These are phyloP conservation scores for Microdochium bolleyi DNA, from an alignment of 2,329 filamentous ascomycete species.

Conservation along the genomic window DNA sequence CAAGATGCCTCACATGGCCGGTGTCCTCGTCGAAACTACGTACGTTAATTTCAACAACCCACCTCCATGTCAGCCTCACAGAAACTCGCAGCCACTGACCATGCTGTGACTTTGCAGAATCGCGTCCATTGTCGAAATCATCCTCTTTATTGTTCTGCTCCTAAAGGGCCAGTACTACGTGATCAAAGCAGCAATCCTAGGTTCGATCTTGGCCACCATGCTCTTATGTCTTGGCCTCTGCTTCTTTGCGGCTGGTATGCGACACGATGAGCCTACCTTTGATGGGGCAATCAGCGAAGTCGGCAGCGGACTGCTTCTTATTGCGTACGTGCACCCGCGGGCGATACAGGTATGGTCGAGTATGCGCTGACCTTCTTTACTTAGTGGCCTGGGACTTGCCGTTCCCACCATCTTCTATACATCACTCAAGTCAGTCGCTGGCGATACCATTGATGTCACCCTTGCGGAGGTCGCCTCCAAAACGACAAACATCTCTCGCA, in stretches of 20 bases:
- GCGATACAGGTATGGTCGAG: background rate
- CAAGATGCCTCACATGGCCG: slow-evolving; percentile 68
- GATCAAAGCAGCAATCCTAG: slow-evolving; percentile 75
- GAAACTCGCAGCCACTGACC: slow-evolving; percentile 9
- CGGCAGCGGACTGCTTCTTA: slow-evolving; percentile 67
- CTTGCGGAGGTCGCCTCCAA: slow-evolving; percentile 34
- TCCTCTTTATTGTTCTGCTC: slow-evolving; percentile 74
- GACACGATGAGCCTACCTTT: slow-evolving; percentile 61
- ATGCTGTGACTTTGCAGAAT: slow-evolving; percentile 29
- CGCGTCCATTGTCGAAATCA: slow-evolving; percentile 72
- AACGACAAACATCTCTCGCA: slow-evolving; percentile 60
- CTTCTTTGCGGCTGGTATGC: slow-evolving; percentile 69
- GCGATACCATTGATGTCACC: slow-evolving; percentile 11
- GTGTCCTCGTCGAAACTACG: slow-evolving; percentile 53
- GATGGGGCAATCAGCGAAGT: slow-evolving; percentile 71
- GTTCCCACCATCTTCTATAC: slow-evolving; percentile 50
- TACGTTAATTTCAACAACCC: slow-evolving; percentile 14
- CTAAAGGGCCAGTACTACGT: slow-evolving; percentile 50
- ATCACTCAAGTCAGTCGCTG: slow-evolving; percentile 24
- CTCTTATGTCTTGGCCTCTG: slow-evolving; percentile 72
- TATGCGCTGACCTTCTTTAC: slow-evolving; percentile 6
- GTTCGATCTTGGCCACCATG: slow-evolving; percentile 76
- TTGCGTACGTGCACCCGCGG: slow-evolving; percentile 51
- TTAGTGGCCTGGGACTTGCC: slow-evolving; percentile 38
- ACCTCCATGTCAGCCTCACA: no score